Conservation (phyloP, 2,329 filamentous ascomycete species). For the Penicillium sp. region DNA sequence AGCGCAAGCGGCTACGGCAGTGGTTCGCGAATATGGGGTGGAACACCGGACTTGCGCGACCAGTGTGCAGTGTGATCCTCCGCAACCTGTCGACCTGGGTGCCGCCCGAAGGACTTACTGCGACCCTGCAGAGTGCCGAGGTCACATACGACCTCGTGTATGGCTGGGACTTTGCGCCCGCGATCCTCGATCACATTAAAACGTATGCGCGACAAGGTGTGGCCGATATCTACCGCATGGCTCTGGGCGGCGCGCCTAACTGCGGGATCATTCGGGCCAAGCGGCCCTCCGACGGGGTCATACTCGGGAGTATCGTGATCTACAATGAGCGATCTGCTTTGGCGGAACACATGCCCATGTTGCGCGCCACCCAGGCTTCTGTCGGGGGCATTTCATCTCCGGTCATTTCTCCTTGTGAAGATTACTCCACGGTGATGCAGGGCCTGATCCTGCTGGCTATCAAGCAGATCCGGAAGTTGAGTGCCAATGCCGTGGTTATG, state of each 20-base stretch:
- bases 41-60: constrained; percentile 66
- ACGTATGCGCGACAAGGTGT: constrained; percentile 73
- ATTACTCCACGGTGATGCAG: constrained; percentile 71
- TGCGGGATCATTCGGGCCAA: constrained; percentile 84
- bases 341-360: constrained; percentile 65
- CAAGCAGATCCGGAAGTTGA: constrained; percentile 76
- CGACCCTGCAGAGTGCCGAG: constrained; percentile 68
- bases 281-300: constrained; percentile 60
- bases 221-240: constrained; percentile 74
- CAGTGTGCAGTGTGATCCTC: constrained; percentile 70
- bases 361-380: constrained; percentile 56
- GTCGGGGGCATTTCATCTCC: constrained; percentile 78
- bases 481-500: constrained; percentile 68
- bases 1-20: constrained; percentile 60
- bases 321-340: constrained; percentile 69
- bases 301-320: constrained; percentile 77
- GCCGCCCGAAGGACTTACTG: constrained; percentile 72
- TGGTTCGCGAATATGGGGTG: constrained; percentile 93
- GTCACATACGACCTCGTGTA: constrained; percentile 82
- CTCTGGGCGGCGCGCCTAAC: constrained; percentile 66
- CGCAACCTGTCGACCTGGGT: constrained; percentile 70
- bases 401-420: constrained; percentile 66
- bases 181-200: constrained; percentile 71
- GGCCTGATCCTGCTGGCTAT: constrained; percentile 77
- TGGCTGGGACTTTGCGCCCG: constrained; percentile 71